Percentiles rank a stretch among this genome's conserved stretches.
These are phyloP conservation scores for Lagerstroemia fauriei DNA, from an alignment of 441 rosid species.

Conservation along the genomic window DNA sequence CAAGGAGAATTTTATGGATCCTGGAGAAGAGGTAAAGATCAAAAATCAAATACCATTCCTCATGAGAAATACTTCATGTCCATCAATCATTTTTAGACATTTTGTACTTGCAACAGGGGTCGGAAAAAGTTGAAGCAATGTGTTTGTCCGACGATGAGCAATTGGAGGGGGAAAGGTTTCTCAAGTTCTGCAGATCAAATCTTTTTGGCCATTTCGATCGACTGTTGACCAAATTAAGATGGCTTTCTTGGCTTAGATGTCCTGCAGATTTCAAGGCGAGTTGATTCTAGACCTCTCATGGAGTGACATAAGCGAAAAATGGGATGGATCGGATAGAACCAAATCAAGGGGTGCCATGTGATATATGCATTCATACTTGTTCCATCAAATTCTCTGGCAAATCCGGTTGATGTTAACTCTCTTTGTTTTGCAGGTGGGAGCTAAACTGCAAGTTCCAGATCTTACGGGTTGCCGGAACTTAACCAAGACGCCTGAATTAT, in stretches of 20 bases:
- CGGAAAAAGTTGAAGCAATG: neutral
- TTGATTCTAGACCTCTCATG: constrained; percentile 11
- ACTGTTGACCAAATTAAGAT: neutral
- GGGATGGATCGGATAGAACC: neutral
- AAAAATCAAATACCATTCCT: neutral
- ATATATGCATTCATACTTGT: too few relatives aligned
- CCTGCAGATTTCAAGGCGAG: neutral
- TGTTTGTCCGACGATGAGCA: fast-evolving
- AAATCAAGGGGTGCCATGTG: neutral
- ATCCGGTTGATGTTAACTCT: neutral
- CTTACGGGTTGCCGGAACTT: constrained; percentile 1
- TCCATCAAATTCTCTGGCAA: neutral
- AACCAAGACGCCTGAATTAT: constrained; percentile 8
- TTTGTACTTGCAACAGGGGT: constrained; percentile 1
- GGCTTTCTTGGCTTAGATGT: constrained; percentile 13
- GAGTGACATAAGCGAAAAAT: neutral
- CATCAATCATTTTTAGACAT: too few relatives aligned
- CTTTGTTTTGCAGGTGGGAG: neutral
- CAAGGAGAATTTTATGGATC: neutral
- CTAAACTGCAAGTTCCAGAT: constrained; percentile 9
- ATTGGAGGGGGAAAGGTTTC: neutral
- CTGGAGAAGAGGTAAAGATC: neutral
- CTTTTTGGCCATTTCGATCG: neutral
- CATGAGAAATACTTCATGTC: neutral
- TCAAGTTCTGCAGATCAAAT: neutral